A percentile compares a stretch with the other conserved stretches of the same genome.
phyloP scores from a whole-genome alignment of 164 flowering plant genomes.

The Saururus chinensis region DNA sequence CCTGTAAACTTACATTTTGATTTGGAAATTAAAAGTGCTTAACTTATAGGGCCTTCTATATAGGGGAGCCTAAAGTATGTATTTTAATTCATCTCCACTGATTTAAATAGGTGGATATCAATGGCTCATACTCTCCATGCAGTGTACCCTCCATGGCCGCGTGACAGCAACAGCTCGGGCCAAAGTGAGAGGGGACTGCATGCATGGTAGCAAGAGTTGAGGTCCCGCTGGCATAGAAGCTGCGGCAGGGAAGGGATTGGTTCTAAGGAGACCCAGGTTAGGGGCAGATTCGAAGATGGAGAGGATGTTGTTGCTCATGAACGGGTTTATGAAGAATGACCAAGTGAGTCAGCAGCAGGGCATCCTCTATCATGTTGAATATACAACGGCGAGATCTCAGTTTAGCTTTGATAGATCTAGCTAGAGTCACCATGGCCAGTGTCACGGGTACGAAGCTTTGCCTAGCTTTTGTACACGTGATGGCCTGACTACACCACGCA shows the following conservation, averaged over 20 bases:
- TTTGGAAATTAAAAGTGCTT: no score
- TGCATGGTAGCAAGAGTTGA: not conserved
- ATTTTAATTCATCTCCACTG: no score
- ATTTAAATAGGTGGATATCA: no score
- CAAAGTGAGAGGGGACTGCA: conserved; percentile 8
- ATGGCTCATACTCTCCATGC: no score
- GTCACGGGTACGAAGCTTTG: no score
- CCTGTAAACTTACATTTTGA: no score
- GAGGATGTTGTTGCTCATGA: conserved; percentile 46
- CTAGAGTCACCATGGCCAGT: no score
- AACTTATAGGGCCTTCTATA: no score
- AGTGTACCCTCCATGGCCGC: conserved; percentile 32
- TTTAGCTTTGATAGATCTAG: conserved; percentile 48
- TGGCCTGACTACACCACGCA: no score
- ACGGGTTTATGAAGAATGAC: conserved; percentile 39
- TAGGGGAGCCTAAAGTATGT: no score
- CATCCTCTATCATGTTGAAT: conserved; percentile 48
- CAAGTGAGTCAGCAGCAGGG: conserved; percentile 40
- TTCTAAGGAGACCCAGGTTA: conserved; percentile 27
- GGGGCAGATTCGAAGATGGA: conserved; percentile 24
- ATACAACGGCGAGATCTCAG: conserved; percentile 41
- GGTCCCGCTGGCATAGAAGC: not conserved
- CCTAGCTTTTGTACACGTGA: no score
- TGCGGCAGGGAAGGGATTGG: conserved; percentile 23
- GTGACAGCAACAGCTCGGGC: conserved; percentile 37